A percentile compares a stretch with the other conserved stretches of the same genome.
Evolutionary conservation across 108 stramenopile species (phyloP).

Genomic region (Fistulifera pelliculosa): DNA sequence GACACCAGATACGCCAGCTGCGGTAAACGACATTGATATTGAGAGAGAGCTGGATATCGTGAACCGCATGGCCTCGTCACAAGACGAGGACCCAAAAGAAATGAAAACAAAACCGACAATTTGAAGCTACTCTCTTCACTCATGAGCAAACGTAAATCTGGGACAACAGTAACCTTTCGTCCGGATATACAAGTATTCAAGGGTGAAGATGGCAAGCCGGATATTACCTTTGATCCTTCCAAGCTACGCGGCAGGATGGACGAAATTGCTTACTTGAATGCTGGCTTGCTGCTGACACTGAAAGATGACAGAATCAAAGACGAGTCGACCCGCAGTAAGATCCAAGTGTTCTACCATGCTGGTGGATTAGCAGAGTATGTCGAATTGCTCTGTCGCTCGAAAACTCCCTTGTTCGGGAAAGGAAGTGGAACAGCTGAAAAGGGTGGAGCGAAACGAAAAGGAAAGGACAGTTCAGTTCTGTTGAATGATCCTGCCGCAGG

Average conservation of each 20-base stretch:
- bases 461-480: slow-evolving; percentile 7
- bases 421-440: slow-evolving; percentile 13
- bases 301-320: slow-evolving; percentile 59
- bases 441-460: slow-evolving; percentile 19
- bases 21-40: slow-evolving; percentile 13
- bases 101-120: slow-evolving; percentile 16
- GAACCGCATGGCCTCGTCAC: slow-evolving; percentile 5
- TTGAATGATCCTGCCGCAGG: slow-evolving; percentile 19
- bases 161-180: slow-evolving; percentile 74
- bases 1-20: slow-evolving; percentile 6
- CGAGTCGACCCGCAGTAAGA: not conserved
- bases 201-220: slow-evolving; percentile 65
- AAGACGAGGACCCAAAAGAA: slow-evolving; percentile 25
- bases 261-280: slow-evolving; percentile 85
- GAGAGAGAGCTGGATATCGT: slow-evolving; percentile 17
- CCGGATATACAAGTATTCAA: slow-evolving; percentile 91
- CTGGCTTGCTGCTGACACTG: slow-evolving; percentile 76
- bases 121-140: slow-evolving; percentile 27
- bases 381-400: slow-evolving; percentile 72
- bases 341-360: slow-evolving; percentile 68
- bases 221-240: slow-evolving; percentile 69
- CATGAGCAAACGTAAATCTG: slow-evolving; percentile 36
- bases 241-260: slow-evolving; percentile 71
- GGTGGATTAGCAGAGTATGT: slow-evolving; percentile 84
- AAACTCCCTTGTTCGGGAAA: slow-evolving; percentile 56